Conservation (phyloP, 352 stramenopile species). For the Pythium rishiriense region DNA sequence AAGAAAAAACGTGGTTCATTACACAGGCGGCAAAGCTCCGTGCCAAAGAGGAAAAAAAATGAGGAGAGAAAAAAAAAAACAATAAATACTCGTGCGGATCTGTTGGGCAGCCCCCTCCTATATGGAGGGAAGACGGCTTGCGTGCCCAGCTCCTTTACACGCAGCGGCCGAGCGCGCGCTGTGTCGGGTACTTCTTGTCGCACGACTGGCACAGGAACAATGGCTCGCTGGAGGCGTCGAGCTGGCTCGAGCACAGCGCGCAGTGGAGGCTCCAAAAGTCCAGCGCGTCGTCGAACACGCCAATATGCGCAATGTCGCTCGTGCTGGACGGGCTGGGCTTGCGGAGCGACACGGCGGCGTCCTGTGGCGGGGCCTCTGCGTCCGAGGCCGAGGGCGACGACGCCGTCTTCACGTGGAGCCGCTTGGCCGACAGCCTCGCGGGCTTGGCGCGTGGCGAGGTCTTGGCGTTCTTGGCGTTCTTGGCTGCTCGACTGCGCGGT, state of each 20-base stretch:
- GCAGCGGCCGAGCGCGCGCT: slow-evolving; percentile 50
- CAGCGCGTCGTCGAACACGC: slow-evolving; percentile 33
- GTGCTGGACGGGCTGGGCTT: slow-evolving; percentile 58
- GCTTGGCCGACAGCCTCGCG: slow-evolving; percentile 5
- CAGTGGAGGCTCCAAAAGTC: slow-evolving; percentile 56
- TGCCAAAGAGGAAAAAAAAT: not conserved
- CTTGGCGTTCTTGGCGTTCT: slow-evolving; percentile 3
- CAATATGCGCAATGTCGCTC: slow-evolving; percentile 47
- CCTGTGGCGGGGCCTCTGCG: not conserved
- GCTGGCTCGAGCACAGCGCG: slow-evolving; percentile 57
- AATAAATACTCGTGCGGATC: slow-evolving; percentile 14
- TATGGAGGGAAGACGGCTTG: no score
- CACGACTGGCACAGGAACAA: slow-evolving; percentile 70
- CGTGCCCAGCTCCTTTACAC: no score
- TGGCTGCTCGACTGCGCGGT: slow-evolving; percentile 4
- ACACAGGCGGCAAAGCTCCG: not conserved
- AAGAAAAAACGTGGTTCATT: not conserved
- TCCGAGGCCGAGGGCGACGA: slow-evolving; percentile 14
- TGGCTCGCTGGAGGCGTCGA: slow-evolving; percentile 45
- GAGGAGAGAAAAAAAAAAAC: slow-evolving; percentile 7
- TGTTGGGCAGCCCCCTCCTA: not conserved
- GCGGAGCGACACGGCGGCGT: slow-evolving; percentile 12
- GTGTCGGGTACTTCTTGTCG: slow-evolving; percentile 84
- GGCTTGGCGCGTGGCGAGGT: slow-evolving; percentile 6
- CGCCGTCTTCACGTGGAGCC: slow-evolving; percentile 23